Conservation (phyloP, 805 yeast genomes). For the Scheffersomyces spartinae region DNA sequence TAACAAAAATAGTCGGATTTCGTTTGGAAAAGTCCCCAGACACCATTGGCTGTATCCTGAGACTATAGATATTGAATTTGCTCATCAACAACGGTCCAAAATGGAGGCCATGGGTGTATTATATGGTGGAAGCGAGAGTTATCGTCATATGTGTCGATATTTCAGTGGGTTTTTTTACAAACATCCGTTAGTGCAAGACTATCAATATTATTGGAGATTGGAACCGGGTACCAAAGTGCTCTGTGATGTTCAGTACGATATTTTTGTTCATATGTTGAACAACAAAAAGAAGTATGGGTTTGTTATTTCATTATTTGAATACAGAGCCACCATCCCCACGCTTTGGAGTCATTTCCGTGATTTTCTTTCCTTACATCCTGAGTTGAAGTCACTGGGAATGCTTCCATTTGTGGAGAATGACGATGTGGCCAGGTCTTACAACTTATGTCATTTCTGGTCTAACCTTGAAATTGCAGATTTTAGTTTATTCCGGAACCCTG, state of each 20-base stretch:
- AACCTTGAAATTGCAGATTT: conserved; percentile 68
- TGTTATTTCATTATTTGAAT: conserved; percentile 55
- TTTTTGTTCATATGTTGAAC: conserved; percentile 46
- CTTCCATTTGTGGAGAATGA: conserved; percentile 8
- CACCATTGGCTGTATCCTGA: conserved; percentile 66
- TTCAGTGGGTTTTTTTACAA: conserved; percentile 48
- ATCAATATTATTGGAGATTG: conserved; percentile 66
- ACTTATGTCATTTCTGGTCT: conserved; percentile 76
- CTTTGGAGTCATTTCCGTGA: conserved; percentile 48
- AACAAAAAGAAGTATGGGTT: conserved; percentile 55
- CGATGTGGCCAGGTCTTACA: conserved; percentile 29
- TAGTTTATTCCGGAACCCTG: conserved; percentile 49
- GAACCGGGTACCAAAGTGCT: conserved; percentile 54
- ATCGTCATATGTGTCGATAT: conserved; percentile 58
- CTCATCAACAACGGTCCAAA: conserved; percentile 31
- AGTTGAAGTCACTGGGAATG: conserved; percentile 9
- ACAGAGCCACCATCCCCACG: conserved; percentile 45
- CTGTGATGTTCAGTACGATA: conserved; percentile 55
- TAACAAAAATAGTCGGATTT: conserved; percentile 48
- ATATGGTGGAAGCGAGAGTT: conserved; percentile 50
- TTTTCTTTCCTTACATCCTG: conserved; percentile 32
- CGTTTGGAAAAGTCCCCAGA: conserved; percentile 51
- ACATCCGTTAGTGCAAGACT: conserved; percentile 45
- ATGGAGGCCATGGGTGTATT: conserved; percentile 33
- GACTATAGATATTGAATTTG: conserved; percentile 45